Conservation (phyloP, 768 basidiomycete genomes). For the Russula dissimulans region DNA sequence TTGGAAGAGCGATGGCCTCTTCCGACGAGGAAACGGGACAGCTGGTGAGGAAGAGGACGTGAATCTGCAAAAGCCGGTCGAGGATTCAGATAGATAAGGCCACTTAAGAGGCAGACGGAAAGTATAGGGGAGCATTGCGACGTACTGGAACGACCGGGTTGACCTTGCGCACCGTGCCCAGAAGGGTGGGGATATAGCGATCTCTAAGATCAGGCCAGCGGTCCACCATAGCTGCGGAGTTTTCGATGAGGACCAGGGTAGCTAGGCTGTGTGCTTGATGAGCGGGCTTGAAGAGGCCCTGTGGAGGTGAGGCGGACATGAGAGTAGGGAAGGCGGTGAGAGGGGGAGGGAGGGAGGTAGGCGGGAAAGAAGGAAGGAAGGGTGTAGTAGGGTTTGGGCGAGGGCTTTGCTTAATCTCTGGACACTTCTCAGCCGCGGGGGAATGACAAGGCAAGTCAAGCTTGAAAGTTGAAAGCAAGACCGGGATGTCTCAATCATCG, state of each 20-base stretch:
- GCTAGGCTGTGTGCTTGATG: slow-evolving; percentile 15
- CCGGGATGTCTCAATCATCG: slow-evolving; percentile 10
- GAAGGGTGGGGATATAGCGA: slow-evolving; percentile 20
- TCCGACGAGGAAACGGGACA: slow-evolving; percentile 13
- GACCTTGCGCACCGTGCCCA: slow-evolving; percentile 18
- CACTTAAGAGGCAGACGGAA: not conserved
- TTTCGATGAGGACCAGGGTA: slow-evolving; percentile 20
- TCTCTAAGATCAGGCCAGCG: slow-evolving; percentile 22
- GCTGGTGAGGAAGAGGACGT: slow-evolving; percentile 16
- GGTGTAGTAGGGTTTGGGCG: slow-evolving; percentile 8
- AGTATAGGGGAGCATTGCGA: not conserved
- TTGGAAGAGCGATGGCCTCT: slow-evolving; percentile 11
- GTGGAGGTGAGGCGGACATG: slow-evolving; percentile 12
- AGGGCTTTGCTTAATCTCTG: slow-evolving; percentile 5
- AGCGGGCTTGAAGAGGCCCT: slow-evolving; percentile 17
- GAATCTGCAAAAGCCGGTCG: slow-evolving; percentile 7
- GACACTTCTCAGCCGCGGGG: slow-evolving; percentile 12
- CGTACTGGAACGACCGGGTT: slow-evolving; percentile 19
- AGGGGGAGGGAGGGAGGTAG: not conserved
- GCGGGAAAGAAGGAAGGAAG: slow-evolving; percentile 2
- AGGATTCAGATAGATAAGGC: not conserved
- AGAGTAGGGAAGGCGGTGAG: not conserved
- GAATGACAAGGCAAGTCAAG: slow-evolving; percentile 3
- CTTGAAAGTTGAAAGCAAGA: slow-evolving; percentile 11
- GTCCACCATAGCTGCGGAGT: slow-evolving; percentile 16